These are phyloP conservation scores for Galeopsis tetrahit DNA, from an alignment of 257 asterid genomes.

Conservation along the genomic window DNA sequence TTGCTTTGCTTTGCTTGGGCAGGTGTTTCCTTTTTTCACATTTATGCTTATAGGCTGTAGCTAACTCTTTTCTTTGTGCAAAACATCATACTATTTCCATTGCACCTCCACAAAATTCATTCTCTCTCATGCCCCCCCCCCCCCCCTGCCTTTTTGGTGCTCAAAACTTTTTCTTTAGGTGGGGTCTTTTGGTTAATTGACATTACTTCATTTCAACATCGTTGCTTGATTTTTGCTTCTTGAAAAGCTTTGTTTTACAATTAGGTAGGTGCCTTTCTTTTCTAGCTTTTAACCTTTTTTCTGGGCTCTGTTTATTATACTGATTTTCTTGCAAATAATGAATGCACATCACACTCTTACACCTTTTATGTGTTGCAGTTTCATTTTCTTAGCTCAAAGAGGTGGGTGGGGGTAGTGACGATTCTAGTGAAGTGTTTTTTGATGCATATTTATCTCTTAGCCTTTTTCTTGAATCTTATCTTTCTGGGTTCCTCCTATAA, in stretches of 20 bases:
- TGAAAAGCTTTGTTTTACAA: conserved; percentile 43
- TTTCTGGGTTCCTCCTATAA: conserved; percentile 30
- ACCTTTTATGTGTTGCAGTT: conserved; percentile 40
- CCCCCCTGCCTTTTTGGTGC: conserved; percentile 15
- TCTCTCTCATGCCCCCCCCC: conserved; percentile 1
- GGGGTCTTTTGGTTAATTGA: conserved; percentile 46
- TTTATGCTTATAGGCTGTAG: neutral
- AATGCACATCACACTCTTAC: conserved; percentile 32
- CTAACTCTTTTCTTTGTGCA: neutral
- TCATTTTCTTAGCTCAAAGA: conserved; percentile 34
- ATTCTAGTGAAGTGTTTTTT: conserved; percentile 1
- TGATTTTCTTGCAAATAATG: conserved; percentile 39
- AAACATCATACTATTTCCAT: conserved; percentile 25
- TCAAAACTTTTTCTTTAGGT: conserved; percentile 37
- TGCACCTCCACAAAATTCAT: conserved; percentile 18
- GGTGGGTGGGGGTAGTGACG: conserved; percentile 31
- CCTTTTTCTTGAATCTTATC: conserved; percentile 24
- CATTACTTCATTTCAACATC: conserved; percentile 41
- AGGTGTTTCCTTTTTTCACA: conserved; percentile 29
- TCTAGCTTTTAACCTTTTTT: neutral
- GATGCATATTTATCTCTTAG: conserved; percentile 19
- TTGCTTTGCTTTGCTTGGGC: conserved; percentile 27
- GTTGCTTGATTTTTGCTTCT: conserved; percentile 39
- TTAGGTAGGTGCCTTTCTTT: conserved; percentile 38
- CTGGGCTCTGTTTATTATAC: neutral